Base-by-base conservation (phyloP, 2,329 filamentous ascomycete genomes). In the Acrocalymma vagum region DNA sequence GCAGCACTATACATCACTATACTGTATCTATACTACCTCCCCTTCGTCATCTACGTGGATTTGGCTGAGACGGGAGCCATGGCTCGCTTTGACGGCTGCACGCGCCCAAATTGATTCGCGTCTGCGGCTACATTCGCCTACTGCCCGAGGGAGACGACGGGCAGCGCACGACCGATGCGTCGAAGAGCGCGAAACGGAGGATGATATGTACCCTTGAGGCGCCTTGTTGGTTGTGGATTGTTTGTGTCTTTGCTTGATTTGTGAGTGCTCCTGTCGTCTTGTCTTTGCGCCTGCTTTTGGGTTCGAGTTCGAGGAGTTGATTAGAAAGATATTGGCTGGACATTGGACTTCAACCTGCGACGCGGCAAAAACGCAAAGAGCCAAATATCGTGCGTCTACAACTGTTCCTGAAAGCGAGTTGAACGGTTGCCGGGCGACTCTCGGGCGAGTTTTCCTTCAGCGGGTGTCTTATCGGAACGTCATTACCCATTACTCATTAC, bases 401-500 rank as follows among this genome's bases (percentile, higher is more conserved):
- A 9, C 23, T 9, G 23, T 8, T 25, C 23, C 8, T 8, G n/a
- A n/a, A n/a, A n/a, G n/a, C n/a, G 15, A 38, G n/a, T 21, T 15
- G 9, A 29, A 17, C 8, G 14, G 15, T 21, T 14, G 16, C n/a
- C n/a, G 9, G 9, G 14, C 5, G 20, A 20, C 15, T 11, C 32
- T 6, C 14, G 17, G 20, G 8, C 6, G 4, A 6, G 13, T 21
- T 17, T 7, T 21, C 13, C 5, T 9, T 6, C 13, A n/a, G 6
- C 14, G 9, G 6, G 47, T 55, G 53, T 54, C 50, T 58, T 46
- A 48, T 59, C 51, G 50, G 53, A 45, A 60, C 62, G 58, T 65
- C 56, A 65, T 55, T 42, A n/a, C n/a, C n/a, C n/a, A n/a, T n/a
- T n/a, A n/a, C n/a, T n/a, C 41, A 34, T 56, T 56, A 45, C 63